Base-by-base conservation (phyloP, 1,284 basidiomycete genomes). In the Coriolopsis trogii region DNA sequence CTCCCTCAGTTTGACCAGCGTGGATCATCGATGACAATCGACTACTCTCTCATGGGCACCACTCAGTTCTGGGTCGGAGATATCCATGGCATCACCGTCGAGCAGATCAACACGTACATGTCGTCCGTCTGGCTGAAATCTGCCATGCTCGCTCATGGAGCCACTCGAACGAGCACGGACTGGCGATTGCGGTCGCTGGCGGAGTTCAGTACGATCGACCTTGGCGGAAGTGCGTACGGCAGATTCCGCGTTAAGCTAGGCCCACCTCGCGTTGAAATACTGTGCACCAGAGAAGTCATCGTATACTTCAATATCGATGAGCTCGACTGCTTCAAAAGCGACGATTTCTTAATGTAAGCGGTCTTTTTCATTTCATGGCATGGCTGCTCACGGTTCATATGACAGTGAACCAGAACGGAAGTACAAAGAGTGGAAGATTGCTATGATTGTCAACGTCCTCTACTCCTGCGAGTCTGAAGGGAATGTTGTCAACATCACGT, bases 251-350 rank as follows among this genome's bases (percentile, higher is more conserved):
- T 70, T 31, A 57, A 55, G 38, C 60, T 71, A 24, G 66, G 65
- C 9, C 57, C 68, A 2, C 67, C 70, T 3, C 56, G 57, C 25
- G 60, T 72, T 51, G 57, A 57, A 23, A 60, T 67, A 2, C 51
- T 71, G 8, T 72, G 70, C 53, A 53, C 64, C n/a, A 55, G 56
- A 13, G 70, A 72, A 56, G 64, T 67, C n/a, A 55, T 72, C 23
- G 21, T 70, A 3, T 62, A 62, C 49, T 66, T 70, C 58, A 55
- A 58, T 33, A 51, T 71, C 25, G 61, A 67, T 28, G 65, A 68
- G 26, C 49, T 68, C 15, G 38, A 52, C 15, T 67, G 69, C 51
- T 68, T 63, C 52, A 49, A 60, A 1, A 44, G 39, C 26, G 53
- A 50, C 4, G 63, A 65, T 25, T 67, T 68, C 44, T 42, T 51